Base-by-base conservation (phyloP, 768 basidiomycete species). In the Agaricus sinodeliciosus region DNA sequence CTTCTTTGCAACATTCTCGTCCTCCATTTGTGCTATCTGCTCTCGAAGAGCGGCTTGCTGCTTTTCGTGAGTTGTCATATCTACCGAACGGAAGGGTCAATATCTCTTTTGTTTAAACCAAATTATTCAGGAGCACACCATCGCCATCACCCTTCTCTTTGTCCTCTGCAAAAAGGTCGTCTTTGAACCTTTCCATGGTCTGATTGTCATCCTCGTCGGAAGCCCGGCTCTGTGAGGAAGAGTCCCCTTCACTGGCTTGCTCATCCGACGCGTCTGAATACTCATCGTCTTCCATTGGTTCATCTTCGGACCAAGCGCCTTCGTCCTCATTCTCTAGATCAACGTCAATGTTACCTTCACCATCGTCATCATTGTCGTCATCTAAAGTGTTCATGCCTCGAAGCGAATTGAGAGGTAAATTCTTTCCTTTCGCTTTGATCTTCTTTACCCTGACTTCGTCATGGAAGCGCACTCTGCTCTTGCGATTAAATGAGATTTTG, bases 1-100 rank as follows among this genome's bases (percentile, higher is more conserved):
- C 68, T 97, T 97, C 47, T 81, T 76, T 1, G 82, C 84, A 48
- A 95, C 80, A 65, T 95, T 98, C 66, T 93, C 86, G 1, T 81
- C 72, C 65, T 98, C 96, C 34, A 98, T 73, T 16, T 80, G 68
- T 7, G 81, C 67, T 47, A 99, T 97, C 67, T 98, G 85, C 55
- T 86, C 77, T 26, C 76, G 78, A 15, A 98, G 71, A 1, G 79
- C 78, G 4, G 80, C 73, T 69, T 87, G 77, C n/a, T 90, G 82
- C 59, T 79, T 84, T 68, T 95, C 85, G 62, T 94, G 81, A 0
- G 84, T 81, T 0, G 93, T 87, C 46, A 92, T 65, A 62, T 81
- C 82, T 84, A 47, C 35, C 18, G 31, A 51, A 42, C 35, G 42
- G 41, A 31, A 31, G 31, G 44, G 51, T 48, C 31, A 43, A 40